Evolutionary conservation across 768 basidiomycete genomes (phyloP).

Genomic region (Boletus pseudopeckii): DNA sequence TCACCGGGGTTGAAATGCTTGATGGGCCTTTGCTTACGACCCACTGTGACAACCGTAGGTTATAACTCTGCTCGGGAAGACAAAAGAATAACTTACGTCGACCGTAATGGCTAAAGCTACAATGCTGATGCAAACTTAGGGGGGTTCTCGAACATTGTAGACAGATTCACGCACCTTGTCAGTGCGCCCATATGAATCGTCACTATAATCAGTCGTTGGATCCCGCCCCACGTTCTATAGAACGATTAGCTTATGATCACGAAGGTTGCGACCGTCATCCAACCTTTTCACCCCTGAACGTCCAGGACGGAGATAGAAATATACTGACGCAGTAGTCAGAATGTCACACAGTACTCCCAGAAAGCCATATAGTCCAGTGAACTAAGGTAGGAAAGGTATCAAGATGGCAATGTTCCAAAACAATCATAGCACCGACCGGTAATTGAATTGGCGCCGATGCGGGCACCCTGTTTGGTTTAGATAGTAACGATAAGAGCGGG

Average conservation of each 20-base stretch:
- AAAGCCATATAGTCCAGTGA: not conserved
- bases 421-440: not conserved
- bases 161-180: not conserved
- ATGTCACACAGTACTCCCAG: not conserved
- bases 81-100: not conserved
- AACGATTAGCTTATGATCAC: not conserved
- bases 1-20: not conserved
- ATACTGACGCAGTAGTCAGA: not conserved
- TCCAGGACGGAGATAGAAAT: not conserved
- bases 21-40: not conserved
- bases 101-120: not conserved
- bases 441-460: not conserved
- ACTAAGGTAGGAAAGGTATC: not conserved
- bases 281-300: not conserved
- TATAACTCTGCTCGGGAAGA: not conserved
- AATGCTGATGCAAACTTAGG: not conserved
- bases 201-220: not conserved
- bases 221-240: not conserved
- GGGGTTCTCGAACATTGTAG: not conserved
- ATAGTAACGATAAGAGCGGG: not conserved
- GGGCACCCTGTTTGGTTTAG: not conserved
- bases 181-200: not conserved
- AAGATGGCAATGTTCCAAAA: not conserved
- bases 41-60: not conserved
- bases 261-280: not conserved